Percentiles rank a stretch among this genome's conserved stretches.
Conservation (phyloP, 139 green algal genomes). For the Haematococcus lacustris region DNA sequence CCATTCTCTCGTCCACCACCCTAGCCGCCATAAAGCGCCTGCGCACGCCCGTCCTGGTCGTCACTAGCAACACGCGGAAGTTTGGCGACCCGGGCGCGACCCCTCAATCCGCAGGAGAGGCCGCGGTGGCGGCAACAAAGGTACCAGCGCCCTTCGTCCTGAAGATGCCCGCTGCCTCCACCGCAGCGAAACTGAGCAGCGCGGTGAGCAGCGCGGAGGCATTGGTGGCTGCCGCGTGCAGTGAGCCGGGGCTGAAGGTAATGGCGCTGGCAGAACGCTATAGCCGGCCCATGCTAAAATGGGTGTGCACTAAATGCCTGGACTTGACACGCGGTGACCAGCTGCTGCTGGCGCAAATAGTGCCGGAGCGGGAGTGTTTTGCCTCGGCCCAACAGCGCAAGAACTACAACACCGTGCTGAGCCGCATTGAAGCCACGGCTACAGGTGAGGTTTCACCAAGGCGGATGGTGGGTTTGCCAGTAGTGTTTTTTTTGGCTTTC, state of each 20-base stretch:
- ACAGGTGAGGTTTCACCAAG: background rate
- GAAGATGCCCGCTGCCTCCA: too few species aligned
- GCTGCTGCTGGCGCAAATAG: constrained; percentile 21
- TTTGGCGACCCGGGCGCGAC: background rate
- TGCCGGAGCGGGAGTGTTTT: background rate
- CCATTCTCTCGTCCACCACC: constrained; percentile 12
- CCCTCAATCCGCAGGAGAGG: too few species aligned
- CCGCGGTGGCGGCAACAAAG: too few species aligned
- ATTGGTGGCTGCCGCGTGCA: background rate
- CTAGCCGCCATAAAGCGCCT: constrained; percentile 21
- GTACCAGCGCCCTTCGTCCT: too few species aligned
- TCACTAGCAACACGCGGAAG: constrained; percentile 15
- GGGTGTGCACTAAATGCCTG: constrained; percentile 14
- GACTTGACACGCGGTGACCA: constrained; percentile 16
- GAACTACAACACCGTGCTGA: constrained; percentile 1
- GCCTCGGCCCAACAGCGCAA: background rate
- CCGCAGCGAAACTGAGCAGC: too few species aligned
- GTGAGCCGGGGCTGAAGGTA: background rate
- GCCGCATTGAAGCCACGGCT: background rate
- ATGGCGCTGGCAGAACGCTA: constrained; percentile 18
- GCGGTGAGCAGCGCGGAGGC: too few species aligned
- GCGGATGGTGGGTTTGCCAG: background rate
- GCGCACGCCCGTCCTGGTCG: constrained; percentile 15
- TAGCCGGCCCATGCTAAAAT: constrained; percentile 15
- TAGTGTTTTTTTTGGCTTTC: background rate